These are phyloP conservation scores for Phialemoniopsis sp. DNA, from an alignment of 2,329 filamentous ascomycete genomes.

Conservation along the genomic window DNA sequence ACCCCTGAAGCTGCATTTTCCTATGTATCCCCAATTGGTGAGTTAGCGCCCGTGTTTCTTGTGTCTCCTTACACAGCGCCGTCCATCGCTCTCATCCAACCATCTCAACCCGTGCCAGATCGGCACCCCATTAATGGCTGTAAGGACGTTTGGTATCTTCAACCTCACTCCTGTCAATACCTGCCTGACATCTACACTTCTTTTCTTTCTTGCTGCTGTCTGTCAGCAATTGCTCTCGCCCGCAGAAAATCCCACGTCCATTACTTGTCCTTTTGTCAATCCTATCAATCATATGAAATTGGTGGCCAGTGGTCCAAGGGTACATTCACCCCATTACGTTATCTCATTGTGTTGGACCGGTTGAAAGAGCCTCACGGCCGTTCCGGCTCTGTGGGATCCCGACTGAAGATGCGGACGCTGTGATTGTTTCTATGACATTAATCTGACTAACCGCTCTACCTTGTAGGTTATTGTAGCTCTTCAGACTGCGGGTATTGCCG, in stretches of 20 bases:
- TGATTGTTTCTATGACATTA: neutral
- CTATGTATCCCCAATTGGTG: constrained; percentile 53
- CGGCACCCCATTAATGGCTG: constrained; percentile 39
- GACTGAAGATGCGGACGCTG: neutral
- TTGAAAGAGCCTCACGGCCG: neutral
- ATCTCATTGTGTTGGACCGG: neutral
- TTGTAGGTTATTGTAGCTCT: constrained; percentile 15
- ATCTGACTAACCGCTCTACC: neutral
- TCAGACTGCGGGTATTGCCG: constrained; percentile 51
- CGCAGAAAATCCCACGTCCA: too few relatives aligned
- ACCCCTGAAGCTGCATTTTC: constrained; percentile 41
- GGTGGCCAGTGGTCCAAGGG: constrained; percentile 2
- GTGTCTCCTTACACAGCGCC: constrained; percentile 12
- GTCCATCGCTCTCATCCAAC: constrained; percentile 33
- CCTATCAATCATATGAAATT: too few relatives aligned
- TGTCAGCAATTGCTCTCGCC: too few relatives aligned
- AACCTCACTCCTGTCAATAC: too few relatives aligned
- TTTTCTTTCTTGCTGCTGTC: too few relatives aligned
- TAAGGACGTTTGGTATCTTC: too few relatives aligned
- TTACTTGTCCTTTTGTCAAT: constrained; percentile 11
- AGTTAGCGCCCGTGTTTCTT: constrained; percentile 22
- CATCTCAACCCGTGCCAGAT: constrained; percentile 44
- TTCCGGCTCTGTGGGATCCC: neutral
- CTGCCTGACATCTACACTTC: too few relatives aligned
- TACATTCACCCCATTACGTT: constrained; percentile 6